Evolutionary conservation across 2,329 filamentous ascomycete genomes (phyloP).

Genomic region (Sporothrix dimorphospora): DNA sequence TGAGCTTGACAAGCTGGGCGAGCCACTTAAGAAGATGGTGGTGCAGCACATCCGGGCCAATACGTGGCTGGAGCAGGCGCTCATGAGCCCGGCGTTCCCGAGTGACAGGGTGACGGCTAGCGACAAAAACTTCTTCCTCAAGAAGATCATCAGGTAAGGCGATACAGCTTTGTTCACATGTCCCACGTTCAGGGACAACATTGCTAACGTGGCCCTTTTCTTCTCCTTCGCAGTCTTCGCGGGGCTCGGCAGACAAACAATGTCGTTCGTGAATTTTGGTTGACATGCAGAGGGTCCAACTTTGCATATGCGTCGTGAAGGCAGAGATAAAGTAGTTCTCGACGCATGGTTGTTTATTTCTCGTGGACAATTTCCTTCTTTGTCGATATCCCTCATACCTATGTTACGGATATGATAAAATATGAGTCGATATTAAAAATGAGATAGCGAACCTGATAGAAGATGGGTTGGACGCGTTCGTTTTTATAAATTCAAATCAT

Average conservation of each 20-base stretch:
- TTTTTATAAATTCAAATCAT: not conserved
- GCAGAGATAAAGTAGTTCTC: not conserved
- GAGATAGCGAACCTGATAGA: slow-evolving; percentile 10
- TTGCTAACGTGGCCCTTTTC: not conserved
- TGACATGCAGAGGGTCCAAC: slow-evolving; percentile 64
- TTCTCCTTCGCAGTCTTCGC: slow-evolving; percentile 53
- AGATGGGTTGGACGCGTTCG: not conserved
- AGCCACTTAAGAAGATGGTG: slow-evolving; percentile 71
- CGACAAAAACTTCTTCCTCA: slow-evolving; percentile 67
- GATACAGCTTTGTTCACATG: not conserved
- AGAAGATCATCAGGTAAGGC: slow-evolving; percentile 63
- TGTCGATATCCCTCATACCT: not conserved
- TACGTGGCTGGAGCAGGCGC: slow-evolving; percentile 64
- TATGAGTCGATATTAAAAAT: not conserved
- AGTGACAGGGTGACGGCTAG: slow-evolving; percentile 60
- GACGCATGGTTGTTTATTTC: not conserved
- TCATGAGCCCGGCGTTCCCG: slow-evolving; percentile 60
- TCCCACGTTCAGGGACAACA: not conserved
- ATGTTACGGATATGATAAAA: not conserved
- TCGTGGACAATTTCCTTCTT: not conserved
- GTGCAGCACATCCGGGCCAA: slow-evolving; percentile 58
- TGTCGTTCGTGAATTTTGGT: slow-evolving; percentile 72
- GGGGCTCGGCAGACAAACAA: slow-evolving; percentile 67
- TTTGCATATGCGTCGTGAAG: slow-evolving; percentile 60
- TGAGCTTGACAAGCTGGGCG: slow-evolving; percentile 71